Evolutionary conservation across 148 eudicot species (phyloP).

Genomic region (Diospyros kaki): DNA sequence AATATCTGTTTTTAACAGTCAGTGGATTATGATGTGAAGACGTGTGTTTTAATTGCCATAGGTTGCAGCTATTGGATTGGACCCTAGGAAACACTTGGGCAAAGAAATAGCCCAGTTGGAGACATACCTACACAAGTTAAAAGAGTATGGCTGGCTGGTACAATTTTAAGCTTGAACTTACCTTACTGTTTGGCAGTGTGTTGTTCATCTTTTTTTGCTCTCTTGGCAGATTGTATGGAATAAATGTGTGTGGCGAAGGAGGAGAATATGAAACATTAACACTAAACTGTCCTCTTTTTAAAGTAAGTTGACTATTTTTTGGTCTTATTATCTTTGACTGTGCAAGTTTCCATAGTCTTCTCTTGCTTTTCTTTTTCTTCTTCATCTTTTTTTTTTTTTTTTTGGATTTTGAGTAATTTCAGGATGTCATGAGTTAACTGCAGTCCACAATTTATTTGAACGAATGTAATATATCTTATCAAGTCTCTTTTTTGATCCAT

Average conservation of each 20-base stretch:
- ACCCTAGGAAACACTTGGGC: constrained; percentile 86
- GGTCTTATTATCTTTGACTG: constrained; percentile 2
- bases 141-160: constrained; percentile 44
- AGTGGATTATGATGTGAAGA: constrained; percentile 5
- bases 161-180: neutral
- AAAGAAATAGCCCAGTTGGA: constrained; percentile 63
- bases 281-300: constrained; percentile 92
- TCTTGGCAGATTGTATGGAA: constrained; percentile 74
- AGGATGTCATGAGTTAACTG: neutral
- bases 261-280: constrained; percentile 98
- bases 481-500: neutral
- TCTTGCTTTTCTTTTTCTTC: constrained; percentile 8
- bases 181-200: neutral
- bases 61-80: constrained; percentile 97
- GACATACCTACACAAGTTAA: constrained; percentile 69
- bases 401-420: neutral
- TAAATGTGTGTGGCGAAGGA: constrained; percentile 98
- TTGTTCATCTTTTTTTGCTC: neutral
- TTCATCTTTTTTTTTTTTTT: constrained; percentile 1
- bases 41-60: constrained; percentile 17
- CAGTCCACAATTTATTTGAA: neutral
- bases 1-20: neutral
- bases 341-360: neutral
- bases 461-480: neutral
- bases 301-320: constrained; percentile 38